These are phyloP conservation scores for Aureobasidium zeae DNA, from an alignment of 2,329 filamentous ascomycete species.

Conservation along the genomic window DNA sequence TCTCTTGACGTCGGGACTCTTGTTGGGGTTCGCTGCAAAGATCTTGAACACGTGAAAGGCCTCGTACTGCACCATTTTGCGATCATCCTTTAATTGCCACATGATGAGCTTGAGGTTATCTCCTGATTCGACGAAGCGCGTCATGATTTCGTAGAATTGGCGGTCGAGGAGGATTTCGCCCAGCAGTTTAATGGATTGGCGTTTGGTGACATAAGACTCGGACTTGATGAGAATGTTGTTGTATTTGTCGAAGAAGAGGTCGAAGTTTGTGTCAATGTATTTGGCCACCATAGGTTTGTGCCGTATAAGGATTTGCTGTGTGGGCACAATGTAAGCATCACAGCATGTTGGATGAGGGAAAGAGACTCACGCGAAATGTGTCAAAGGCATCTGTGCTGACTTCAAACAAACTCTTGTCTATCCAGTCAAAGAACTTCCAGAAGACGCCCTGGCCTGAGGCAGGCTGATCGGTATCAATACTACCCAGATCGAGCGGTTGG, in stretches of 20 bases:
- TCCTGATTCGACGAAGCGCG: conserved; percentile 85
- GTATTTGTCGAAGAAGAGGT: conserved; percentile 85
- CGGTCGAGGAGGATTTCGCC: conserved; percentile 91
- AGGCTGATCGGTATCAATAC: conserved; percentile 64
- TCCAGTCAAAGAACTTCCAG: conserved; percentile 96
- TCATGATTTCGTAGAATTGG: conserved; percentile 98
- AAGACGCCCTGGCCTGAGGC: conserved; percentile 80
- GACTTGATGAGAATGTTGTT: conserved; percentile 82
- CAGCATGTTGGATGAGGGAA: neutral
- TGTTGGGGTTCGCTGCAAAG: conserved; percentile 97
- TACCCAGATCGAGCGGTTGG: conserved; percentile 63
- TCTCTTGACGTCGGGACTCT: conserved; percentile 89
- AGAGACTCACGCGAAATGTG: conserved; percentile 71
- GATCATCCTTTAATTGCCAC: conserved; percentile 89
- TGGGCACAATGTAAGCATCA: neutral
- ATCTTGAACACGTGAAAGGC: conserved; percentile 99
- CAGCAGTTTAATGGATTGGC: conserved; percentile 93
- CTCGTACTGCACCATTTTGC: conserved; percentile 99
- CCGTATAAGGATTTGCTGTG: conserved; percentile 79
- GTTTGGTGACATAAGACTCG: conserved; percentile 93
- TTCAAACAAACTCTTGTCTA: conserved; percentile 92
- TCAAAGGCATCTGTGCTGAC: conserved; percentile 96
- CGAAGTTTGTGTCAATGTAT: conserved; percentile 83
- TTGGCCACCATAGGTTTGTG: conserved; percentile 86
- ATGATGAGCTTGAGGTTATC: conserved; percentile 98